Conservation (phyloP, 306 rosid genomes). For the Fagus crenata region DNA sequence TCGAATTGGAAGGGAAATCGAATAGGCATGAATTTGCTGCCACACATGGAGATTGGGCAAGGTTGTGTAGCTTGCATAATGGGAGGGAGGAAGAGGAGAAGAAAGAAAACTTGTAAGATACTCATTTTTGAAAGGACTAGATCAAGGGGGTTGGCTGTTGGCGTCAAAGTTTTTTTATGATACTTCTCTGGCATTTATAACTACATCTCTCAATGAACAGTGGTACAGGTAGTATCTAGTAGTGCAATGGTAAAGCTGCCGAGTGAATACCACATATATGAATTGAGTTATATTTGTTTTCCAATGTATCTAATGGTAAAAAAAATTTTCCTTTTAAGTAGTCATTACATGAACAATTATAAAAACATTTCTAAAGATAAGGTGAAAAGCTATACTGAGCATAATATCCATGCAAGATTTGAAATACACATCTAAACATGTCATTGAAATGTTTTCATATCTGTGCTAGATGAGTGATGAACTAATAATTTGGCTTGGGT, state of each 20-base stretch:
- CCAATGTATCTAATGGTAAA: no score
- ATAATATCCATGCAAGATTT: no score
- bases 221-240: no score
- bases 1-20: conserved; percentile 64
- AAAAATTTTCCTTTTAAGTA: no score
- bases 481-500: background rate
- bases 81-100: conserved; percentile 39
- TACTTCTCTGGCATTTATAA: conserved; percentile 12
- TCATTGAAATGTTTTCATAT: no score
- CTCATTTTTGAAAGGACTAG: conserved; percentile 38
- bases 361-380: no score
- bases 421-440: no score
- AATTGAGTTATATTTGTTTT: no score
- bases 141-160: conserved; percentile 5
- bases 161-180: conserved; percentile 40
- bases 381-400: no score
- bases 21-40: conserved; percentile 31
- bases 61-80: conserved; percentile 24
- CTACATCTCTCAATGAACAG: background rate
- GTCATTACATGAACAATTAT: no score
- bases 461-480: background rate
- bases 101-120: conserved; percentile 28
- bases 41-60: conserved; percentile 45
- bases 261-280: no score
- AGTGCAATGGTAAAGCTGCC: no score